These are phyloP conservation scores for Curvularia eragrostidis DNA, from an alignment of 2,329 filamentous ascomycete genomes.

Conservation along the genomic window DNA sequence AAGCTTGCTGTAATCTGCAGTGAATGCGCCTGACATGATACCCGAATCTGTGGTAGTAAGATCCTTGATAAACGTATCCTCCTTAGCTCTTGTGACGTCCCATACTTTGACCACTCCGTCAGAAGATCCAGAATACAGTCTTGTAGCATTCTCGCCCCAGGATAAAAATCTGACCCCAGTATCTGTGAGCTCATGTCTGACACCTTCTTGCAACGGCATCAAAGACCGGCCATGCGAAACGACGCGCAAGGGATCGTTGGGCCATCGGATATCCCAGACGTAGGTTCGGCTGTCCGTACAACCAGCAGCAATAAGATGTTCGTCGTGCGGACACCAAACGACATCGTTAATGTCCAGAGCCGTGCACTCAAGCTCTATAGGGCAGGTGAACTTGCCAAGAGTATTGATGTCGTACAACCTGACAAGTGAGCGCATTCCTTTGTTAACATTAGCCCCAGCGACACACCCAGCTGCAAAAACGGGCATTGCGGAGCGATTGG, in stretches of 20 bases:
- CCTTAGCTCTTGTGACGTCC: conserved; percentile 61
- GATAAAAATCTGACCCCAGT: conserved; percentile 65
- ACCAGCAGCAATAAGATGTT: conserved; percentile 63
- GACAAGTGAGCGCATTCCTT: conserved; percentile 57
- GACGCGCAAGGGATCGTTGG: conserved; percentile 55
- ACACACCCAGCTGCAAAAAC: conserved; percentile 63
- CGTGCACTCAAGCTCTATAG: conserved; percentile 61
- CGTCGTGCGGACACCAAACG: conserved; percentile 58
- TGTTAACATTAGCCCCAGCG: conserved; percentile 46
- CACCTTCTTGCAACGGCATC: conserved; percentile 54
- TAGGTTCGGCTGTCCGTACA: conserved; percentile 67
- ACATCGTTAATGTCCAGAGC: conserved; percentile 69
- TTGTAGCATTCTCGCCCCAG: conserved; percentile 61
- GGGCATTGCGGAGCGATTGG: conserved; percentile 40
- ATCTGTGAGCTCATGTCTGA: conserved; percentile 59
- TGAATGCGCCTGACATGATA: conserved; percentile 65
- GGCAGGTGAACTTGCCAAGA: conserved; percentile 32
- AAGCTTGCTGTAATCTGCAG: conserved; percentile 61
- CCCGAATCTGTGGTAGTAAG: conserved; percentile 58
- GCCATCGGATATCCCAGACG: conserved; percentile 64
- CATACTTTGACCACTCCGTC: conserved; percentile 67
- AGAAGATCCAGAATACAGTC: conserved; percentile 66
- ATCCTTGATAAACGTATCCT: conserved; percentile 61
- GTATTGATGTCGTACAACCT: conserved; percentile 58
- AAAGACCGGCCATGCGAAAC: conserved; percentile 61